Base-by-base conservation (phyloP, 2,329 filamentous ascomycete species). In the Niveomyces coronatus region DNA sequence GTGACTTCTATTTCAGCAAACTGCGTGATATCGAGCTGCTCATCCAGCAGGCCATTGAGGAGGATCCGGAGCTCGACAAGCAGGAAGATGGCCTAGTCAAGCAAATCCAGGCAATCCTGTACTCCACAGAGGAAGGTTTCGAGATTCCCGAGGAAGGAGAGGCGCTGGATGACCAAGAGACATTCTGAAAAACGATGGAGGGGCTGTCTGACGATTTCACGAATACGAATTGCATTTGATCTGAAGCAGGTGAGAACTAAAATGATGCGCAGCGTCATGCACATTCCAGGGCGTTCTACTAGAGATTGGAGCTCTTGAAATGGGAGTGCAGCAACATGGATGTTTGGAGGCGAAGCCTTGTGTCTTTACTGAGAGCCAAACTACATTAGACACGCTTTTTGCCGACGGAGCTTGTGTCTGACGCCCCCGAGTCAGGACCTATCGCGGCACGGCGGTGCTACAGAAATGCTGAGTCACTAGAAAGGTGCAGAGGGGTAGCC, bases 1-100 rank as follows among this genome's bases (percentile, higher is more conserved):
- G 91, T 35, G 91, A 98, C 61, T 98, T 98, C 60, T 98, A 98
- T 71, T 98, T 98, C 64, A 93, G 85, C 73, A 98, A 98, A 71
- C 73, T 98, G 47, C 76, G 91, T 43, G 91, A 98, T 57, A 98
- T 98, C 51, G 91, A 98, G 65, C 68, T 98, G 47, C 68, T 98
- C 52, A 76, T 98, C 39, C 91, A 98, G 67, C 83, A 85, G 53
- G 87, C 88, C 9, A 82, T 93, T 54, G 91, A 98, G 51, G 83
- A 86, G 45, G 85, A 95, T 48, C 88, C 88, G 0, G 82, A 94
- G 64, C 66, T 96, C 36, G 91, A 95, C 66, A 89, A 93, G 74
- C 84, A 94, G 44, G 89, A 95, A 53, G 83, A 87, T 45, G 82
- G 86, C 13, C 69, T 98, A 46, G 75, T 96, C 60, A 95, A 94